Evolutionary conservation across 2,329 filamentous ascomycete species (phyloP), one percentile per base, ranked within the genome.

Genomic region (Fusarium nelsonii): DNA sequence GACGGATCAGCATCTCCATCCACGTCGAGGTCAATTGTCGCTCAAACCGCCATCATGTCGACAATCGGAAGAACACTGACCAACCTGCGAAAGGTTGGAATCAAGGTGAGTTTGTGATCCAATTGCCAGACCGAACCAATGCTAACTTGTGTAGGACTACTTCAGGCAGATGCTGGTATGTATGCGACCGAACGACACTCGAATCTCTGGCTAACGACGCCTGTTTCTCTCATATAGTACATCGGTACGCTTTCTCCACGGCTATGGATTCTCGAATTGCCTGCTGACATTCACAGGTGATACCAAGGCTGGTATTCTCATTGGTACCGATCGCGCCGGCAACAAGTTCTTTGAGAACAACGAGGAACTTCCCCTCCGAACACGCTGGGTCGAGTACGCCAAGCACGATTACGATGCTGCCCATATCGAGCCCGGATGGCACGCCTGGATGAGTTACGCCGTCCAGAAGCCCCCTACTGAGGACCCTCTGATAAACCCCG

Each of bases 261-360:
- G 14, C 16, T 2, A 37, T 3, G 7, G 2, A 2, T 8, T 20
- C 1, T 64, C 75, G 15, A 23, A 18, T 14, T 15, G 1, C 18
- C 32, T n/a, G 18, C 48, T 68, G 41, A 67, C 61, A 40, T n/a
- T 20, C 23, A 2, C 78, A 96, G 94, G 95, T 84, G 96, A 99
- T 83, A 99, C 96, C 82, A 99, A 99, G 85, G 90, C 92, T 78
- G 97, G 96, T 77, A 90, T 88, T 43, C 86, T 97, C 73, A 88
- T 99, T 72, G 96, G 91, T 75, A 88, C 84, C 77, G 96, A 99
- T 84, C 89, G 90, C 81, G 97, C 90, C 79, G 97, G 96, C 81
- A 99, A 99, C 89, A 98, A 97, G 84, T 99, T 87, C 87, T 99
- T 89, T 80, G 96, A 99, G 87, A 97, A 99, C 85, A 82, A 89